phyloP scores from a whole-genome alignment of 306 rosid genomes.

The Delonix regia region DNA sequence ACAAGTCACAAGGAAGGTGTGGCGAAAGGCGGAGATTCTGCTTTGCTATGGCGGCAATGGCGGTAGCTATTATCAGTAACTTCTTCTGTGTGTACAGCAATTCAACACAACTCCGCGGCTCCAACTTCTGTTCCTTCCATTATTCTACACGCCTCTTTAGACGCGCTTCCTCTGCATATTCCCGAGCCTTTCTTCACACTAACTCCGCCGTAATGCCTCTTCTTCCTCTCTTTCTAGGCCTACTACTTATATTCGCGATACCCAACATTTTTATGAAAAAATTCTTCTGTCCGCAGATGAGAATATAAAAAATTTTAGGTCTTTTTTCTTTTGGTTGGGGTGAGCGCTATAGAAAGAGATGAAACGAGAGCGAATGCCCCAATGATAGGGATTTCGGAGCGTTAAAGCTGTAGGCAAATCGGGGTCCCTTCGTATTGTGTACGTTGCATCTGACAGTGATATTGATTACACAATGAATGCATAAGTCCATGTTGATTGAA shows the following conservation, averaged over 20 bases:
- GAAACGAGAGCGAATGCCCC: not conserved
- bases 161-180: slow-evolving; percentile 32
- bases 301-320: not conserved
- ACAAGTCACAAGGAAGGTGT: not conserved
- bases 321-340: not conserved
- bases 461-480: not conserved
- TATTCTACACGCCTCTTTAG: slow-evolving; percentile 38
- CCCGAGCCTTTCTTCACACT: slow-evolving; percentile 44
- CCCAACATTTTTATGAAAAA: not conserved
- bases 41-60: slow-evolving; percentile 42
- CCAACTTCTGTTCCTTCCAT: slow-evolving; percentile 38
- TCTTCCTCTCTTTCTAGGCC: not conserved
- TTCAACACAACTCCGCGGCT: slow-evolving; percentile 6
- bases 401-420: not conserved
- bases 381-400: not conserved
- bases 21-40: not conserved
- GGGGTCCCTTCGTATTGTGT: not conserved
- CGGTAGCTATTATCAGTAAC: slow-evolving; percentile 37
- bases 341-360: not conserved
- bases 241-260: not conserved
- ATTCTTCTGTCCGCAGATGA: not conserved
- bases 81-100: slow-evolving; percentile 15
- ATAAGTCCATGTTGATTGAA: not conserved
- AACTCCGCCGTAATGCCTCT: slow-evolving; percentile 37
- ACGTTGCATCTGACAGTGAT: not conserved